phyloP scores from a whole-genome alignment of 768 basidiomycete species.

The Phaeolepiota aurea region DNA sequence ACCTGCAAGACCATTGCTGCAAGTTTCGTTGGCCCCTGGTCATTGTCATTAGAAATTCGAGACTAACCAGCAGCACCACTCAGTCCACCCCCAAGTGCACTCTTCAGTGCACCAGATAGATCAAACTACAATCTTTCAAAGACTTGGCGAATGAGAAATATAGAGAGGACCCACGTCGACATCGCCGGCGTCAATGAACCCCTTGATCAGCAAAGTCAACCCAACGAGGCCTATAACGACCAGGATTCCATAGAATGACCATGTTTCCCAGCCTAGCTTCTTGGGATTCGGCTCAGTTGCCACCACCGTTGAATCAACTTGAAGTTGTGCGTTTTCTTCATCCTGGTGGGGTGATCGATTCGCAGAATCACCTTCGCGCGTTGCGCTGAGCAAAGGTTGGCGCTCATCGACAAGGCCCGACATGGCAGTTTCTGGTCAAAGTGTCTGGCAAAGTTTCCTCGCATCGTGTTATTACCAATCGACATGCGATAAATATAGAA shows the following conservation, averaged over 20 bases:
- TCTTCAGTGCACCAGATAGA: conserved; percentile 62
- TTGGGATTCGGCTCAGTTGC: too few species aligned
- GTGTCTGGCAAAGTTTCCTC: too few species aligned
- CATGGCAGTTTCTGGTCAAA: too few species aligned
- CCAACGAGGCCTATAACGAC: conserved; percentile 25
- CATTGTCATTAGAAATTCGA: background rate
- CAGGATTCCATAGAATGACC: conserved; percentile 22
- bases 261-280: conserved; percentile 15
- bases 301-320: conserved; percentile 6
- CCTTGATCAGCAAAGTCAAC: conserved; percentile 54
- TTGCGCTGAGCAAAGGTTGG: background rate
- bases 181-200: conserved; percentile 61
- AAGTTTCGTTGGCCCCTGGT: background rate
- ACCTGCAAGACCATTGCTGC: conserved; percentile 93
- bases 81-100: conserved; percentile 83
- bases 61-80: conserved; percentile 74
- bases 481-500: too few species aligned
- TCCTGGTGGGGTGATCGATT: conserved; percentile 3
- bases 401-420: background rate
- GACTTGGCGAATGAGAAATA: background rate
- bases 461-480: too few species aligned
- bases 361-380: too few species aligned
- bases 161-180: conserved; percentile 39
- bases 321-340: conserved; percentile 4
- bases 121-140: too few species aligned